phyloP scores from a whole-genome alignment of 345 rosid genomes.

The Aquilaria malaccensis region DNA sequence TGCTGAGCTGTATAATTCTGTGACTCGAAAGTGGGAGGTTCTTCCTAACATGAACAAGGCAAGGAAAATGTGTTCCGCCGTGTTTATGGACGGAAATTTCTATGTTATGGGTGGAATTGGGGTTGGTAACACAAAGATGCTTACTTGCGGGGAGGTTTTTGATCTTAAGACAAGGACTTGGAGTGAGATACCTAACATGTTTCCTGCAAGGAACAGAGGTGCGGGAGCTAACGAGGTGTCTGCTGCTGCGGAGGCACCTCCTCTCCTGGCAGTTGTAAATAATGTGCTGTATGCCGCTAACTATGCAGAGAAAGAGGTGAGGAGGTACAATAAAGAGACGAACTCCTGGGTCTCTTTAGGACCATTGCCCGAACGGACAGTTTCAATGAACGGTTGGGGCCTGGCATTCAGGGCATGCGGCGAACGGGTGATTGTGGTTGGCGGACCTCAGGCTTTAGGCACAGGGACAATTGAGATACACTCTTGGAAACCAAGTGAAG shows the following conservation, averaged over 20 bases:
- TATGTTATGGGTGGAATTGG: conserved; percentile 74
- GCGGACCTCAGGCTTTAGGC: conserved; percentile 45
- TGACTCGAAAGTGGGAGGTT: conserved; percentile 44
- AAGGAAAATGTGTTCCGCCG: conserved; percentile 72
- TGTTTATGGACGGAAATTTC: conserved; percentile 78
- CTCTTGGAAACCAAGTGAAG: conserved; percentile 63
- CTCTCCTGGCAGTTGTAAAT: conserved; percentile 65
- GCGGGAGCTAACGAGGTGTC: conserved; percentile 14
- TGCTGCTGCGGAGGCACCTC: conserved; percentile 59
- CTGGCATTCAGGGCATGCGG: conserved; percentile 79
- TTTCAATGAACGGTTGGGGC: conserved; percentile 80
- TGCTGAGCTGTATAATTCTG: conserved; percentile 63
- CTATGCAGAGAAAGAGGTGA: conserved; percentile 41
- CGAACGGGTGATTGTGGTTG: conserved; percentile 47
- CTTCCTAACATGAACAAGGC: conserved; percentile 59
- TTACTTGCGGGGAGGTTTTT: conserved; percentile 61
- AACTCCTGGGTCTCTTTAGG: conserved; percentile 50
- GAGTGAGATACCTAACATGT: conserved; percentile 59
- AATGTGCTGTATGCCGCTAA: conserved; percentile 74
- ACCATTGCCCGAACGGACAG: conserved; percentile 44
- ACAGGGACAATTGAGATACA: conserved; percentile 57
- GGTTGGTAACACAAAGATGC: conserved; percentile 21
- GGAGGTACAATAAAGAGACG: conserved; percentile 45
- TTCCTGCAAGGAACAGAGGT: conserved; percentile 30
- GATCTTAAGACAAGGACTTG: conserved; percentile 50